Percentiles rank a stretch among this genome's conserved stretches.
These are phyloP conservation scores for Testicularia cyperi DNA, from an alignment of 1,284 basidiomycete species.

Conservation along the genomic window DNA sequence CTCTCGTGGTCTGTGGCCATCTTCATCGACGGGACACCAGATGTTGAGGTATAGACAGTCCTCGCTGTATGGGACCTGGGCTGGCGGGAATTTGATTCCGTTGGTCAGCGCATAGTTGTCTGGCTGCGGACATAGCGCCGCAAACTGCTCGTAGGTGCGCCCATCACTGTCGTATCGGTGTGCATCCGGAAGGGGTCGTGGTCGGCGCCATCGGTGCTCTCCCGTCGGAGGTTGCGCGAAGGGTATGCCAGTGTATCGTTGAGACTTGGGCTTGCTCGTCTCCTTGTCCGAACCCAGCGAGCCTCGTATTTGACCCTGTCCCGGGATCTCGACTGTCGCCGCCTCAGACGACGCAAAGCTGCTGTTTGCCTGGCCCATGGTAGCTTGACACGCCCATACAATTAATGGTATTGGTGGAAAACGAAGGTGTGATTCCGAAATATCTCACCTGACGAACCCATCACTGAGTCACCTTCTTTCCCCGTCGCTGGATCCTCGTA, in stretches of 20 bases:
- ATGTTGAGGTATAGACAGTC: constrained; percentile 45
- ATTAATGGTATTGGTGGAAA: too few relatives aligned
- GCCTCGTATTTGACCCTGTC: constrained; percentile 16
- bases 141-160: constrained; percentile 17
- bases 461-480: too few relatives aligned
- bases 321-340: constrained; percentile 15
- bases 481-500: too few relatives aligned
- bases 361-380: constrained; percentile 28
- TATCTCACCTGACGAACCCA: too few relatives aligned
- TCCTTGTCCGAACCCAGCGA: constrained; percentile 6
- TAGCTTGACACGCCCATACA: not conserved
- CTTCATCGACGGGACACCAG: constrained; percentile 14
- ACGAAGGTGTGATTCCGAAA: too few relatives aligned
- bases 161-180: constrained; percentile 18
- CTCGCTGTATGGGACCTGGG: constrained; percentile 7
- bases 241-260: constrained; percentile 36
- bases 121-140: constrained; percentile 10
- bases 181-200: constrained; percentile 11
- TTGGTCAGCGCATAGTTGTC: constrained; percentile 23
- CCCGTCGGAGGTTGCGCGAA: constrained; percentile 34
- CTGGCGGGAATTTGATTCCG: constrained; percentile 7
- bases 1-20: not conserved
- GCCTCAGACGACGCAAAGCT: constrained; percentile 6
- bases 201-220: constrained; percentile 23
- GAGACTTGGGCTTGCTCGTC: constrained; percentile 16